These are phyloP conservation scores for Russula sp. DNA, from an alignment of 768 basidiomycete species.

Conservation along the genomic window DNA sequence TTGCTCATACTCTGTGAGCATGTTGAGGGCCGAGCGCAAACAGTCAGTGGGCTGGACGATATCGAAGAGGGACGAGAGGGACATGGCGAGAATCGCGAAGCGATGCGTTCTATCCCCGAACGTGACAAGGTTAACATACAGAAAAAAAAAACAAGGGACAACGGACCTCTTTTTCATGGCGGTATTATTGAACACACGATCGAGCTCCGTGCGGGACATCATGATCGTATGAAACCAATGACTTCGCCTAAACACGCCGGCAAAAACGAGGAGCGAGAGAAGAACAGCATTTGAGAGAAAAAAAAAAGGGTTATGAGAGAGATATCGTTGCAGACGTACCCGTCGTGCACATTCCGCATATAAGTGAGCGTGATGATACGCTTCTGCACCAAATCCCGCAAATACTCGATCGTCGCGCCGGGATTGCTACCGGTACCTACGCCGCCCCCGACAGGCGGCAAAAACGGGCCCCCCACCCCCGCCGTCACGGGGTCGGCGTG, in stretches of 20 bases:
- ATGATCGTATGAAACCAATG: slow-evolving; percentile 89
- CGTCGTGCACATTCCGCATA: slow-evolving; percentile 78
- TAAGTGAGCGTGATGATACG: slow-evolving; percentile 81
- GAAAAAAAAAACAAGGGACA: neutral
- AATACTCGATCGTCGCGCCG: slow-evolving; percentile 69
- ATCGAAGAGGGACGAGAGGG: slow-evolving; percentile 73
- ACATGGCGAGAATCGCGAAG: slow-evolving; percentile 82
- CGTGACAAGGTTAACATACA: too few species aligned
- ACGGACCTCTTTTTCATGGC: slow-evolving; percentile 74
- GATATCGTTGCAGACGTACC: slow-evolving; percentile 40
- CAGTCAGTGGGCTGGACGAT: slow-evolving; percentile 76
- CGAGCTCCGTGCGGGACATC: slow-evolving; percentile 65
- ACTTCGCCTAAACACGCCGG: slow-evolving; percentile 43
- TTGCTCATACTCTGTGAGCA: slow-evolving; percentile 71
- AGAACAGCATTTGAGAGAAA: neutral
- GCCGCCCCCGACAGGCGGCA: neutral
- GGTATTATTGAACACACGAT: slow-evolving; percentile 62
- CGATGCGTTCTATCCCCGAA: slow-evolving; percentile 48
- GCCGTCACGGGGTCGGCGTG: slow-evolving; percentile 34
- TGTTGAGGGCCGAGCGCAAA: slow-evolving; percentile 63
- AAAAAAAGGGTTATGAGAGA: neutral
- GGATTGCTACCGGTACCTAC: slow-evolving; percentile 22
- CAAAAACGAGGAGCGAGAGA: too few species aligned
- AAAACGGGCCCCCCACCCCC: neutral
- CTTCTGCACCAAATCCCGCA: slow-evolving; percentile 76